These are phyloP conservation scores for Trametes versicolor DNA, from an alignment of 1,284 basidiomycete genomes.

Conservation along the genomic window DNA sequence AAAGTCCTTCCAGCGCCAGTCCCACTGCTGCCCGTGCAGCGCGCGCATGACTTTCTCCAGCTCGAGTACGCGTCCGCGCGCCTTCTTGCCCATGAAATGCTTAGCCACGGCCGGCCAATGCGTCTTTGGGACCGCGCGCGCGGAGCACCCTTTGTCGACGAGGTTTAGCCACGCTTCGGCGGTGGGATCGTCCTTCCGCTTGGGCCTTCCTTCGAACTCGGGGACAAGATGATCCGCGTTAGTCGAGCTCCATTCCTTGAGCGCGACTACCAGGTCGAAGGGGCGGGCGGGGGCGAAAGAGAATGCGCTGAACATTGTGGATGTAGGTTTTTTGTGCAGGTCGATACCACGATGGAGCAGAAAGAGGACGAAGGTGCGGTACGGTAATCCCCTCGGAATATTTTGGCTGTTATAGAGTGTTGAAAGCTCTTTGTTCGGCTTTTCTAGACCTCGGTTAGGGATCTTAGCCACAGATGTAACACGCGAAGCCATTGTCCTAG, in stretches of 20 bases:
- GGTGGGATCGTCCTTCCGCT: conserved; percentile 63
- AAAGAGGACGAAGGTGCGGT: background rate
- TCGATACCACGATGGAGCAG: background rate
- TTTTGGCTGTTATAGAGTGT: background rate
- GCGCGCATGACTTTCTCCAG: conserved; percentile 72
- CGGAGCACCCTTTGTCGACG: conserved; percentile 68
- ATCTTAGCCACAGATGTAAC: conserved; percentile 5
- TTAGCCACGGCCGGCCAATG: conserved; percentile 81
- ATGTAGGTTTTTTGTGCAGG: background rate
- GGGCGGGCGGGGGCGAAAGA: conserved; percentile 15
- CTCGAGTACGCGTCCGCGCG: conserved; percentile 67
- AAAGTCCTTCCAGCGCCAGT: conserved; percentile 82
- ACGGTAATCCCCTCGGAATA: background rate
- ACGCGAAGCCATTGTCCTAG: conserved; percentile 12
- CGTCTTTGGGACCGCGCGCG: conserved; percentile 70
- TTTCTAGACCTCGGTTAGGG: conserved; percentile 9
- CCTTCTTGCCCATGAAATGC: conserved; percentile 71
- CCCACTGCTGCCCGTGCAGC: conserved; percentile 73
- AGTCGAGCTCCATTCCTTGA: conserved; percentile 25
- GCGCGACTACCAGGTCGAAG: conserved; percentile 24
- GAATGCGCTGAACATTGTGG: conserved; percentile 26
- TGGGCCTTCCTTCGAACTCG: conserved; percentile 64
- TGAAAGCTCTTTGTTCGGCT: conserved; percentile 8
- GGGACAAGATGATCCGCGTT: conserved; percentile 44
- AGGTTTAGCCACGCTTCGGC: conserved; percentile 71